Evolutionary conservation across 1,139 yeast genomes (phyloP), one percentile per base, ranked within the genome.

Genomic region (Hanseniaspora uvarum): DNA sequence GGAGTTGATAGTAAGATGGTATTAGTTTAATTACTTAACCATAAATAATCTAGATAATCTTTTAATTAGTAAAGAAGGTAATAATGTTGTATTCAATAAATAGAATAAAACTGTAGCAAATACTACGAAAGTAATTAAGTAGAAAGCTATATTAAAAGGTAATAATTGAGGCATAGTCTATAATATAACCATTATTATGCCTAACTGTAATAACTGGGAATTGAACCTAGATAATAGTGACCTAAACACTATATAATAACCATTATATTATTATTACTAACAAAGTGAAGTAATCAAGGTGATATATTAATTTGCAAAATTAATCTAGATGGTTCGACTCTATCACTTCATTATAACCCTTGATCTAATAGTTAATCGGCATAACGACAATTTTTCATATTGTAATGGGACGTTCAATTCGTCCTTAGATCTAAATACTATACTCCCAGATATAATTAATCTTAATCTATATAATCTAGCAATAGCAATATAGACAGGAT

Each of bases 141-240:
- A 56, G 56, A 60, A 61, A 28, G 62, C 51, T 51, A 60, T 59
- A 50, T 60, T 60, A 60, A 61, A 61, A 47, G 63, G 63, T 57
- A 59, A 61, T 61, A 61, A 61, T 59, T 61, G 63, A 41, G 63
- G 63, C 63, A 60, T 60, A 45, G 11, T 51, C 21, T 31, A 21
- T 14, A 18, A 19, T 31, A 8, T 0, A 11, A 6, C 19, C 12
- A 31, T 14, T 1, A 21, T 43, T 24, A 19, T n/a, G n/a, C n/a
- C 33, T 36, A 50, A 14, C 16, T 37, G 51, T 46, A 37, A 28
- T 19, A 28, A 38, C 39, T 14, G 28, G 39, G 51, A 46, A n/a
- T 46, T 46, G 51, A 46, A 46, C 51, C 39, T 28, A 30, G 39
- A 11, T 46, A 11, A 36, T 37, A 26, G 14, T 16, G n/a, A 23